Base-by-base conservation (phyloP, 106 monocot genomes). In the Dioscorea zingiberensis region DNA sequence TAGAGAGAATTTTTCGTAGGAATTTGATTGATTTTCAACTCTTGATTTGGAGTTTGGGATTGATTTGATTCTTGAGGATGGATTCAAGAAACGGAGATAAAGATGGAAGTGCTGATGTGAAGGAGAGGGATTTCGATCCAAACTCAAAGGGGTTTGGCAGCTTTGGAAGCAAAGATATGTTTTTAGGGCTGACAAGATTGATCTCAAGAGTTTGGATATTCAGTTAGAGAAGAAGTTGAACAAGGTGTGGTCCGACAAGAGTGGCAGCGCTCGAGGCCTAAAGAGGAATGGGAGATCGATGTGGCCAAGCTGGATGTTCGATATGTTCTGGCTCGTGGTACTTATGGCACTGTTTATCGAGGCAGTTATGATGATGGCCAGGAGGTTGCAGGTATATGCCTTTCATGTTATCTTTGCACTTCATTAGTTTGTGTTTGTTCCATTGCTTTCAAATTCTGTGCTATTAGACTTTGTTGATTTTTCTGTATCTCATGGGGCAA, bases 281-380 rank as follows among this genome's bases (percentile, higher is more conserved):
- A 65, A 55, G 87, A 92, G 51, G 87, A 81, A 1, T 92, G 91
- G 91, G 84, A 92, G 75, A 92, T 92, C 21, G 87, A 92, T 66
- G 44, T 71, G 13, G 53, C 81, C 0, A 87, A 92, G 69, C 68
- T 92, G 46, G 81, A 81, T 25, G 69, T 92, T 12, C 81, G 81
- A 16, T 77, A 82, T 23, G 70, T 69, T 2, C 48, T 92, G 13
- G 87, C 87, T 9, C 77, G 76, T n/a, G 91, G 91, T 23, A 87
- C 91, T 0, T 92, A 84, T 48, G 91, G 91, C 7, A 87, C 84
- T 11, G 91, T 92, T 16, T 92, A 92, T 60, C 60, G 74, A 12
- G 91, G 87, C 21, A 74, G 58, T 1, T 87, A 87, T 53, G 84
- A n/a, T n/a, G n/a, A 87, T 65, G 77, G 66, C 25, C 76, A 74